Evolutionary conservation across 2,329 filamentous ascomycete genomes (phyloP).

Genomic region (Stagonosporopsis rhizophila): DNA sequence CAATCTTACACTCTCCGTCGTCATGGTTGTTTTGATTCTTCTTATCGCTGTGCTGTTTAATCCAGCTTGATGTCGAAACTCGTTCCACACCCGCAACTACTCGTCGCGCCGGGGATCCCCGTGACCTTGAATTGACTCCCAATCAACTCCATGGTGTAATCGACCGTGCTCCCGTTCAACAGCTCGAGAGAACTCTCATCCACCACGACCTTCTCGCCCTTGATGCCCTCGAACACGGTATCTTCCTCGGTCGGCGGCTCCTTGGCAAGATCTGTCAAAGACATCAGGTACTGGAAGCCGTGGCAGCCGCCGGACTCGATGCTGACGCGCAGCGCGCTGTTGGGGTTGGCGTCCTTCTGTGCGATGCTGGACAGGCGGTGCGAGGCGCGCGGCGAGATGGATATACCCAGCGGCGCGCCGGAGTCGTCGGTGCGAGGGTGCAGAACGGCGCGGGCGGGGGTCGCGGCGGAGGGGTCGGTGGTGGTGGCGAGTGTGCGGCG

Average conservation of each 20-base stretch:
- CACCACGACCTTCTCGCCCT: constrained; percentile 80
- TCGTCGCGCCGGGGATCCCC: constrained; percentile 89
- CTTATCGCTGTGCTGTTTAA: not conserved
- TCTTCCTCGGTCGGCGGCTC: constrained; percentile 70
- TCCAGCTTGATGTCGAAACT: constrained; percentile 86
- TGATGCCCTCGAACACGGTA: constrained; percentile 78
- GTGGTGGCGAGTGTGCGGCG: constrained; percentile 1
- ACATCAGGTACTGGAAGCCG: constrained; percentile 97
- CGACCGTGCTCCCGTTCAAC: constrained; percentile 90
- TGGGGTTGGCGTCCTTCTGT: constrained; percentile 67
- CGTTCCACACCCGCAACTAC: constrained; percentile 95
- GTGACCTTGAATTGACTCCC: constrained; percentile 95
- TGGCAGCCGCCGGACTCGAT: constrained; percentile 96
- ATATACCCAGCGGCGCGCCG: constrained; percentile 81
- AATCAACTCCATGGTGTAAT: constrained; percentile 96
- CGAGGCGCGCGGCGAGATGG: constrained; percentile 79
- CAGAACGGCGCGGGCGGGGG: constrained; percentile 49
- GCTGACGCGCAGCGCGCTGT: constrained; percentile 85
- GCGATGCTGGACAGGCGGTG: constrained; percentile 72
- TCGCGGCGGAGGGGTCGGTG: constrained; percentile 29
- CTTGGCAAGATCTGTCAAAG: constrained; percentile 70
- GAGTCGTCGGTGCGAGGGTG: constrained; percentile 84
- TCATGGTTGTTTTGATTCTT: too few species aligned
- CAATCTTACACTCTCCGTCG: not conserved
- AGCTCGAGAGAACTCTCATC: constrained; percentile 87